Evolutionary conservation across 2,329 filamentous ascomycete species (phyloP), one percentile per base, ranked within the genome.

Genomic region (Periconia digitata): DNA sequence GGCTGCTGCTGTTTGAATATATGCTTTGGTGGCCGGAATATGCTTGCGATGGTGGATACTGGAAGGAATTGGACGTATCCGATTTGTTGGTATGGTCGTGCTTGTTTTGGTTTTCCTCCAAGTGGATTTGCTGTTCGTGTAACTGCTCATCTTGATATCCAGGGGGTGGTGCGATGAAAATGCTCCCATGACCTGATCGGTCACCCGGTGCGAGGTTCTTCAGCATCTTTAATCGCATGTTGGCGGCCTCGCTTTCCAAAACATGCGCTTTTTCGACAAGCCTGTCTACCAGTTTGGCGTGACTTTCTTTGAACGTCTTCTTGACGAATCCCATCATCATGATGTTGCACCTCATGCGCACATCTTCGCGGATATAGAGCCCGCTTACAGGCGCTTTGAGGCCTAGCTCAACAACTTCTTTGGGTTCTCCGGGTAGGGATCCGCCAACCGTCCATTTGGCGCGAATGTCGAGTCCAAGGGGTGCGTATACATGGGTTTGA

Each of bases 401-500:
- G 5, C 85, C 87, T 18, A 89, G 71, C 72, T 92, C 88, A 10
- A 81, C 72, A 0, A 83, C 77, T 60, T 86, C 80, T 23, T 78
- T 75, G 1, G 83, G 80, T 69, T 95, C 89, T 16, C 86, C 87
- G 0, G 86, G 85, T 36, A 88, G 73, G 8, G 81, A 83, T 8
- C 90, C 90, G 39, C 82, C 84, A 3, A 96, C 76, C 8, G 79
- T 85, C 89, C 90, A 95, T 71, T 86, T 87, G 41, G 84, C 86
- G 50, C 84, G 84, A 58, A 95, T 87, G 53, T 94, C 85, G 44
- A 95, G 79, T 10, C 89, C 89, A 64, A 90, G 81, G 0, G 91
- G 90, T 3, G 90, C 90, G 63, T 90, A 92, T 60, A 86, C 85
- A 67, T 95, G 90, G 13, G 90, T 95, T 72, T 91, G 85, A 22